Percentiles rank a stretch among this genome's conserved stretches.
phyloP scores from a whole-genome alignment of 257 asterid genomes.

The Pogostemon cablin region DNA sequence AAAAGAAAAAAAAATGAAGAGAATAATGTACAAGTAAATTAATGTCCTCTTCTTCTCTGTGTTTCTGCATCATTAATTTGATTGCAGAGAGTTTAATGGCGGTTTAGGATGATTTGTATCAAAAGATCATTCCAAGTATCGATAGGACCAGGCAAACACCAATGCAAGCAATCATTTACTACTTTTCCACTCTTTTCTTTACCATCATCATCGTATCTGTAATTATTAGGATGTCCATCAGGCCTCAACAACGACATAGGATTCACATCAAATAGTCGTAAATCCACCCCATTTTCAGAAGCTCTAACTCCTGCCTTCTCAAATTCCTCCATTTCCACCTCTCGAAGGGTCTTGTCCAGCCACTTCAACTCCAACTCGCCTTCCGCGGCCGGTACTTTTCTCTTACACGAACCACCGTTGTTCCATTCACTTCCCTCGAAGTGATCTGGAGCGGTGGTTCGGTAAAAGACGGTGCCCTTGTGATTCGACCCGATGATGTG shows the following conservation, averaged over 20 bases:
- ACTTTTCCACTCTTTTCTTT: slow-evolving; percentile 47
- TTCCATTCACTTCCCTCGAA: slow-evolving; percentile 56
- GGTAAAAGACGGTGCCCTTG: slow-evolving; percentile 55
- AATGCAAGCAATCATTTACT: slow-evolving; percentile 71
- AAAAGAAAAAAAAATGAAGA: no score
- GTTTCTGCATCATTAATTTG: no score
- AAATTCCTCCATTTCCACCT: slow-evolving; percentile 58
- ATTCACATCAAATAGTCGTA: slow-evolving; percentile 63
- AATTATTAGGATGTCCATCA: slow-evolving; percentile 79
- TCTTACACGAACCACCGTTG: slow-evolving; percentile 64
- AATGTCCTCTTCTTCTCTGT: no score
- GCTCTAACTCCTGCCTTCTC: slow-evolving; percentile 50
- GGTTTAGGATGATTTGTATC: slow-evolving; percentile 44
- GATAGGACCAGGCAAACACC: slow-evolving; percentile 90
- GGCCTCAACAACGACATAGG: slow-evolving; percentile 66
- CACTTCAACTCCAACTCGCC: slow-evolving; percentile 55
- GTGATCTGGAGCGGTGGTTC: slow-evolving; percentile 70
- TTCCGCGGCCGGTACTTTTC: slow-evolving; percentile 54
- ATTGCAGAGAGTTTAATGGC: no score
- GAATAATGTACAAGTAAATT: no score
- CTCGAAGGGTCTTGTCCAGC: slow-evolving; percentile 45
- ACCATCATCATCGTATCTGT: slow-evolving; percentile 44
- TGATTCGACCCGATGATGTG: slow-evolving; percentile 50
- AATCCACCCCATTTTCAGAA: slow-evolving; percentile 52
- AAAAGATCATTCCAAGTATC: slow-evolving; percentile 82